These are phyloP conservation scores for Phaeophleospora eucalypticola DNA, from an alignment of 2,329 filamentous ascomycete species.

Conservation along the genomic window DNA sequence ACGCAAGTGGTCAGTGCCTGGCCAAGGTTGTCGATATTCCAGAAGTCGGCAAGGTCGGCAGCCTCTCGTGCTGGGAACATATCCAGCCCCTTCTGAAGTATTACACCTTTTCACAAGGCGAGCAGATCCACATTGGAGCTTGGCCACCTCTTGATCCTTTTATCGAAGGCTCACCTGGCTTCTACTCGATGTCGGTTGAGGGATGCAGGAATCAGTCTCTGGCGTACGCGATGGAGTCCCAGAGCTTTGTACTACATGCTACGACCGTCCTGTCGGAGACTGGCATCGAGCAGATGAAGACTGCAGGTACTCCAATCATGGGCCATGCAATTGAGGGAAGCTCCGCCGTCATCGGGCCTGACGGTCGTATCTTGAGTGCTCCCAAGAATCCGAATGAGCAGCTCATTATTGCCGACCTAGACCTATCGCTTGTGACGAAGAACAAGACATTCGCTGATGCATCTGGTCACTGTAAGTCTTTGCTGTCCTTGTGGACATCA, in stretches of 20 bases:
- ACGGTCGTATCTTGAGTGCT: constrained; percentile 46
- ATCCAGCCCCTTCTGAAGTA: constrained; percentile 42
- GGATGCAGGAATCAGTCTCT: constrained; percentile 46
- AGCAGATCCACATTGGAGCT: constrained; percentile 39
- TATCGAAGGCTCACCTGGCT: constrained; percentile 27
- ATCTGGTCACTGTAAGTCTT: constrained; percentile 41
- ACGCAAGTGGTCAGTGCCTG: constrained; percentile 34
- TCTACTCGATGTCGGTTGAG: constrained; percentile 38
- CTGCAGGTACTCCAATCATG: constrained; percentile 41
- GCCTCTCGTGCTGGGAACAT: constrained; percentile 41
- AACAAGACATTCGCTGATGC: constrained; percentile 44
- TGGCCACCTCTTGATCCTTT: constrained; percentile 39
- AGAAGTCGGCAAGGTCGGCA: constrained; percentile 34
- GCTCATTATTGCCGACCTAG: constrained; percentile 49
- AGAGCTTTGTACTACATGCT: constrained; percentile 52
- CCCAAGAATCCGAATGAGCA: constrained; percentile 42
- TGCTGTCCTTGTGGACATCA: not conserved
- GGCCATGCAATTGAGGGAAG: constrained; percentile 43
- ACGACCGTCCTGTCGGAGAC: constrained; percentile 46
- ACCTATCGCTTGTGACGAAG: constrained; percentile 42
- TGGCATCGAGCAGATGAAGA: constrained; percentile 44
- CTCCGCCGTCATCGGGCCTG: constrained; percentile 51
- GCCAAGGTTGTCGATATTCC: constrained; percentile 33
- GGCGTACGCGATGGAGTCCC: constrained; percentile 55
- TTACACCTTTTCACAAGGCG: constrained; percentile 37